phyloP scores from a whole-genome alignment of 2,329 filamentous ascomycete genomes.

The Leptographium radiaticola region DNA sequence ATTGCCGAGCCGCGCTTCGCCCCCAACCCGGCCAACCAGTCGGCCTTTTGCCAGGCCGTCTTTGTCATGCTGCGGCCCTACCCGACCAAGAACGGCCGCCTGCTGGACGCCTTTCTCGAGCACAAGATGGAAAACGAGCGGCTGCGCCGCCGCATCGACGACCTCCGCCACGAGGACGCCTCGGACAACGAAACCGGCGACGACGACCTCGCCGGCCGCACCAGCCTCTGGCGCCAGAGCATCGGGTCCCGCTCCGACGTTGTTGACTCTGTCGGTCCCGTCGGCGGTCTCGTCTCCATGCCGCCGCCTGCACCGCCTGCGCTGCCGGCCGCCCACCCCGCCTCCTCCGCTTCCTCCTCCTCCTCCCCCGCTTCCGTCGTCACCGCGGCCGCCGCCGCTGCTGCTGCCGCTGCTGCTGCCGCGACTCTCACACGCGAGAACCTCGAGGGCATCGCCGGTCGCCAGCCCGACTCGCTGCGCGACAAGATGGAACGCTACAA shows the following conservation, averaged over 20 bases:
- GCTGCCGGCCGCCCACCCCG: background rate
- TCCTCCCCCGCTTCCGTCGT: too few relatives aligned
- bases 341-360: background rate
- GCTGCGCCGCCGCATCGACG: constrained; percentile 68
- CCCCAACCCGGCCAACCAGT: constrained; percentile 49
- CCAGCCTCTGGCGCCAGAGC: constrained; percentile 15
- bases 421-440: constrained; percentile 59
- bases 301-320: constrained; percentile 11
- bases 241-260: constrained; percentile 28
- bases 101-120: constrained; percentile 87
- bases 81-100: constrained; percentile 70
- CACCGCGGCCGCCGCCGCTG: background rate
- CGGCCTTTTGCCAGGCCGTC: constrained; percentile 70
- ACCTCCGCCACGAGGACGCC: constrained; percentile 73
- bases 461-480: constrained; percentile 59
- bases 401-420: constrained; percentile 32
- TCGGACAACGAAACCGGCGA: constrained; percentile 25
- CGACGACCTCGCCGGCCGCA: constrained; percentile 44
- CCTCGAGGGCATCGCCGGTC: constrained; percentile 57
- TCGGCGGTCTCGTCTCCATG: constrained; percentile 14
- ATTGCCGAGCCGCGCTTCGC: constrained; percentile 56
- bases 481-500: constrained; percentile 82
- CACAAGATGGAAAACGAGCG: constrained; percentile 96
- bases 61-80: constrained; percentile 91
- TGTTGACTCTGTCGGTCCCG: constrained; percentile 29